phyloP scores from a whole-genome alignment of 2,329 filamentous ascomycete genomes.

The Sordariomycetes sp. region DNA sequence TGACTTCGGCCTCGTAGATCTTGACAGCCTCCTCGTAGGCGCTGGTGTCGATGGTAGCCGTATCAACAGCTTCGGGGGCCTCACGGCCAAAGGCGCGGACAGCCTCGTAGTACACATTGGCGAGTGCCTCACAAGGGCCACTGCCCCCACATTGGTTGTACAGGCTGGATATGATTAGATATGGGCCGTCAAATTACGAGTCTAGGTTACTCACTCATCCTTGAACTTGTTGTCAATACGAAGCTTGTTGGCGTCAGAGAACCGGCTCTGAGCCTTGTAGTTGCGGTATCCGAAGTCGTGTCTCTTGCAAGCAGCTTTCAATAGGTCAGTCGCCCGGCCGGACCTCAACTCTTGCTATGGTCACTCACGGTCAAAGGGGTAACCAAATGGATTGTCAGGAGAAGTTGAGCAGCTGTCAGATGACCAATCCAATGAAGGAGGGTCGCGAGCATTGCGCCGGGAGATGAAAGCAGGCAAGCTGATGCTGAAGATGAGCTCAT shows the following conservation, averaged over 20 bases:
- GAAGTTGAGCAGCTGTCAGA: conserved; percentile 25
- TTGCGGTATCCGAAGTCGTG: conserved; percentile 17
- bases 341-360: neutral
- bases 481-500: conserved; percentile 30
- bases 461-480: conserved; percentile 26
- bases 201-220: conserved; percentile 14
- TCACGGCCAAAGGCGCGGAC: conserved; percentile 17
- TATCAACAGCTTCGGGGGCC: neutral
- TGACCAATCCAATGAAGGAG: conserved; percentile 22
- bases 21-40: conserved; percentile 3
- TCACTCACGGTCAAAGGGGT: conserved; percentile 17
- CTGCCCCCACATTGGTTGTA: conserved; percentile 16
- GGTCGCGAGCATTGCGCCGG: conserved; percentile 22
- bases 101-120: conserved; percentile 21
- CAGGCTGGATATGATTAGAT: conserved; percentile 11
- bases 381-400: conserved; percentile 26
- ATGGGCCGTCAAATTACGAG: neutral
- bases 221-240: conserved; percentile 26
- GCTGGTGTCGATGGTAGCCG: neutral
- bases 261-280: conserved; percentile 22
- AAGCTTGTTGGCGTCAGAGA: conserved; percentile 4
- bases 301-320: conserved; percentile 9
- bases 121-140: conserved; percentile 15
- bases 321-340: too few relatives aligned
- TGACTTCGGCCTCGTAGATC: neutral